Evolutionary conservation across 805 yeast species (phyloP), one percentile per base, ranked within the genome.

Genomic region (Saturnispora hagleri): DNA sequence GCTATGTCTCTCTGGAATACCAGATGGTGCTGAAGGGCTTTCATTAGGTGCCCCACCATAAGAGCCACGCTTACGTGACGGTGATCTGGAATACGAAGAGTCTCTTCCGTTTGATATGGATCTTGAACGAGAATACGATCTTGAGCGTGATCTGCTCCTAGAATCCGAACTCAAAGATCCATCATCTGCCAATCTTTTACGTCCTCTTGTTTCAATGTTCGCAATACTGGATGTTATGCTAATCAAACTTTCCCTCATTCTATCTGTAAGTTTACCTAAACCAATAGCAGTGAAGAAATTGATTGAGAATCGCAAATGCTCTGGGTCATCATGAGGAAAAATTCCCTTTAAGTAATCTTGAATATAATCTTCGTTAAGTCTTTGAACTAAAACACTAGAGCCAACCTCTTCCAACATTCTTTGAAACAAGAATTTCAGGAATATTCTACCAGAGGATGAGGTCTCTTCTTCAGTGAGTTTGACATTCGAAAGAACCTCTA

Each of bases 271-370:
- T 2, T 76, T 74, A 44, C 97, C 97, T 47, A 91, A 65, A 0
- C 95, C 95, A 55, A 91, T 89, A 1, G 97, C 97, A 0, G 97
- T 91, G 66, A 91, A 91, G 64, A 76, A 91, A 62, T 91, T 91
- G 62, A 89, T 89, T 2, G 95, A 76, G 63, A 90, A 91, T 53
- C 91, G 72, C 13, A 84, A 69, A 57, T 77, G 69, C 9, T 80
- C 82, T 1, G 62, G 55, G 5, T 73, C 71, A 51, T 73, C 73
- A 1, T 66, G 68, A 0, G 96, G 97, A 60, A 90, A 86, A 38
- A 90, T 57, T 0, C 88, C 88, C 2, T 54, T 57, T 33, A 84
- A 53, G 46, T 58, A 74, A 0, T 77, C 75, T 47, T 72, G 71
- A 17, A 80, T 69, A 52, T 76, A 76, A 0, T 73, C 76, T 53